Base-by-base conservation (phyloP, 345 rosid genomes). In the Pseudoturritis turrita region DNA sequence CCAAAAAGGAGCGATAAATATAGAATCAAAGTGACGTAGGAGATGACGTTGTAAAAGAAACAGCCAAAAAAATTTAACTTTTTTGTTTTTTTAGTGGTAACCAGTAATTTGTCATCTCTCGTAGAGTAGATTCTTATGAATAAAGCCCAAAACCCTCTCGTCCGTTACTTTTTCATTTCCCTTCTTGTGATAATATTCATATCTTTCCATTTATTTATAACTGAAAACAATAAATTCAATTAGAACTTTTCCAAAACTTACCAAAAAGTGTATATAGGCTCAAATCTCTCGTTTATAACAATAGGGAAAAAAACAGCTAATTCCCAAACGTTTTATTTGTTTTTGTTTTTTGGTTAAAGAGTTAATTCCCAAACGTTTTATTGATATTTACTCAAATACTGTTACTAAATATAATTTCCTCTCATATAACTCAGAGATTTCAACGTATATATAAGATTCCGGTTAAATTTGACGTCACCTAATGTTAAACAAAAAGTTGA, bases 1-100 rank as follows among this genome's bases (percentile, higher is more conserved):
- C 62, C 23, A 14, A 9, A 36, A 43, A 29, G 7, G 13, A 50
- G 44, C 11, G 53, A 55, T 43, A 33, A 10, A 29, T 4, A n/a
- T 25, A 17, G 18, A 6, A 4, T 17, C 25, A 15, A 37, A 23
- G 62, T 55, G 65, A 72, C 40, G 77, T 45, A 64, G 50, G 33
- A 64, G 26, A 45, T 73, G 77, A 73, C 58, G 65, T 50, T 23
- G 17, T 54, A 55, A 73, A 7, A 53, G 71, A 63, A 64, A 64
- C 33, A 54, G 56, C 56, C 71, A 73, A 63, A 59, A 0, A 23
- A 44, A 7, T 28, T 51, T 15, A 3, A 15, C 10, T 21, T 29
- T 43, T 39, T 13, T 35, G 4, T n/a, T 3, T 10, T 59, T 58
- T 15, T 15, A 37, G 18, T 41, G 36, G 54, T 51, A 62, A 44